phyloP scores from a whole-genome alignment of 306 rosid species.

The Chamaecrista fasciculata region DNA sequence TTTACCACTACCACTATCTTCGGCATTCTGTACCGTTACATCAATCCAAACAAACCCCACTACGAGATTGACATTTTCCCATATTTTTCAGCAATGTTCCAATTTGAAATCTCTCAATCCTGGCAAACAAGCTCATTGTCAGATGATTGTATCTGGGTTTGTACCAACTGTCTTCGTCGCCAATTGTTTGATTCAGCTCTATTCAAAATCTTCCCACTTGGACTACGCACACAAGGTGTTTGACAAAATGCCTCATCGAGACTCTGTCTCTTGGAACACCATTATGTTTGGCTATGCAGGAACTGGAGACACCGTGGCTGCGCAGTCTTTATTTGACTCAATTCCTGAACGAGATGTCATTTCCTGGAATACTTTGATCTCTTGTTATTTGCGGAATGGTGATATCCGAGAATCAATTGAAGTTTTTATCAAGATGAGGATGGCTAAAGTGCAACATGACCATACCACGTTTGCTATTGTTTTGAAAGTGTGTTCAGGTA shows the following conservation, averaged over 20 bases:
- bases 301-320: conserved; percentile 46
- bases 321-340: conserved; percentile 50
- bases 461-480: conserved; percentile 58
- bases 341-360: conserved; percentile 74
- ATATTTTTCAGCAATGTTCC: conserved; percentile 75
- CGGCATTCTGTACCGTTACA: conserved; percentile 35
- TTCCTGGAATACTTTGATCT: conserved; percentile 79
- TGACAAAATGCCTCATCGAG: conserved; percentile 55
- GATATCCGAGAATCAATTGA: conserved; percentile 32
- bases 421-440: conserved; percentile 53
- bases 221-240: conserved; percentile 55
- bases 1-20: not conserved
- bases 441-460: conserved; percentile 40
- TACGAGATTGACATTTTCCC: conserved; percentile 58
- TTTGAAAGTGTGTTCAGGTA: conserved; percentile 58
- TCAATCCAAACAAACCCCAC: conserved; percentile 37
- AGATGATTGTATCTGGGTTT: conserved; percentile 65
- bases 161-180: conserved; percentile 65
- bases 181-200: conserved; percentile 67
- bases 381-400: conserved; percentile 59
- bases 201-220: conserved; percentile 49
- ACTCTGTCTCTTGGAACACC: conserved; percentile 77
- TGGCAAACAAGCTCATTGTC: conserved; percentile 75
- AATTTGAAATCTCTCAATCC: conserved; percentile 43
- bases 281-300: conserved; percentile 65